Evolutionary conservation across 2,329 filamentous ascomycete genomes (phyloP).

Genomic region (Botrytis paeoniae): DNA sequence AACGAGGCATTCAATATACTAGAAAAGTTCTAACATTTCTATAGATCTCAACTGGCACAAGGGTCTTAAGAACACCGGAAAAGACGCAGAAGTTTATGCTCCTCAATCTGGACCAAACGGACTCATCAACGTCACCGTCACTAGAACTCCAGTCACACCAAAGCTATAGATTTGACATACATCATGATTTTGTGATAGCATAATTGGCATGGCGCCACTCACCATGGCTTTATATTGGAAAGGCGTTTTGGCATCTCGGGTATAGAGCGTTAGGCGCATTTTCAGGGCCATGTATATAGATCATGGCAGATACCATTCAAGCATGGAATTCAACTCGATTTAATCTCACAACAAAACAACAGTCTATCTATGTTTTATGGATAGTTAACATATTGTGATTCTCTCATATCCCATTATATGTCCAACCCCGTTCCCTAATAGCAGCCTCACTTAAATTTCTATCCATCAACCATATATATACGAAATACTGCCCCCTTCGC

Average conservation of each 20-base stretch:
- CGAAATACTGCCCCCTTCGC: background rate
- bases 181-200: background rate
- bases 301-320: constrained; percentile 7
- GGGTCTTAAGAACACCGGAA: constrained; percentile 88
- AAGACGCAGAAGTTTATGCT: constrained; percentile 91
- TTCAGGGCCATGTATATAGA: background rate
- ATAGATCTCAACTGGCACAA: constrained; percentile 96
- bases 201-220: background rate
- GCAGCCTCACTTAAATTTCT: background rate
- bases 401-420: background rate
- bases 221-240: background rate
- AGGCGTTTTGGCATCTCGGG: constrained; percentile 9
- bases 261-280: constrained; percentile 12
- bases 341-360: constrained; percentile 24
- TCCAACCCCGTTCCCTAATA: background rate
- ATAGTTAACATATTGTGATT: background rate
- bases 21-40: constrained; percentile 21
- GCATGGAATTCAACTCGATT: constrained; percentile 13
- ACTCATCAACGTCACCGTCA: constrained; percentile 89
- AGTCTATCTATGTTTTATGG: background rate
- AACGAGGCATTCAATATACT: background rate
- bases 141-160: constrained; percentile 43
- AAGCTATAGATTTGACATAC: constrained; percentile 30
- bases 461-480: background rate
- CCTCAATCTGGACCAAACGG: constrained; percentile 93